Base-by-base conservation (phyloP, 495 filamentous ascomycete genomes). In the Hypomontagnella monticulosa region DNA sequence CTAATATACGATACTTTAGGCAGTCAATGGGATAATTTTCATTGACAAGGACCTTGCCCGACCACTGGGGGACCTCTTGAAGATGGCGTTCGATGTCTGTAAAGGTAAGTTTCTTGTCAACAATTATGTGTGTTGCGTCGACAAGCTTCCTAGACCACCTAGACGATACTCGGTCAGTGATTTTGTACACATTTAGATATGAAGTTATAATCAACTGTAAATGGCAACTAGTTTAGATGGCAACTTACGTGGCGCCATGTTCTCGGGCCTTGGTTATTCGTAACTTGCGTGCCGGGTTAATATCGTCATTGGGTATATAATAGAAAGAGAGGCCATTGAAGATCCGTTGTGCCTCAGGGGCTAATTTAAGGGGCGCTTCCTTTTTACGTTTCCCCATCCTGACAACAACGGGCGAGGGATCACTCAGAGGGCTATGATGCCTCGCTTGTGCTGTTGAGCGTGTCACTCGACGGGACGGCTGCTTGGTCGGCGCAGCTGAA, bases 21-120 rank as follows among this genome's bases (percentile, higher is more conserved):
- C 93, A 97, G 11, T 97, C 92, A 0, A 91, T 75, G 3, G 91
- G 86, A 69, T 93, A 99, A 2, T 79, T 75, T 50, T 95, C 91
- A 58, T 93, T 90, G 12, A 97, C 93, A 0, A 94, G 49, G 42
- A 86, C 71, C 10, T 69, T 41, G 9, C 57, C 49, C 9, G 60
- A 32, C 33, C 47, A 55, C 10, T 57, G 59, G 47, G 27, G n/a
- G 9, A 47, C 64, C 53, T 38, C 53, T 51, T 66, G 56, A 15
- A 78, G 61, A 30, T 67, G 41, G 16, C 69, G 57, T 15, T 90
- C 64, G n/a, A 97, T 78, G 59, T 95, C 85, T 4, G 80, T 73
- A 66, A 87, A 93, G 3, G 74, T 80, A 46, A 95, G 71, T 1
- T 74, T 75, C 49, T 87, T 89, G 68, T 97, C 95, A 4, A 91